Evolutionary conservation across 2,329 filamentous ascomycete species (phyloP), one percentile per base, ranked within the genome.

Genomic region (Botrytis hyacinthi): DNA sequence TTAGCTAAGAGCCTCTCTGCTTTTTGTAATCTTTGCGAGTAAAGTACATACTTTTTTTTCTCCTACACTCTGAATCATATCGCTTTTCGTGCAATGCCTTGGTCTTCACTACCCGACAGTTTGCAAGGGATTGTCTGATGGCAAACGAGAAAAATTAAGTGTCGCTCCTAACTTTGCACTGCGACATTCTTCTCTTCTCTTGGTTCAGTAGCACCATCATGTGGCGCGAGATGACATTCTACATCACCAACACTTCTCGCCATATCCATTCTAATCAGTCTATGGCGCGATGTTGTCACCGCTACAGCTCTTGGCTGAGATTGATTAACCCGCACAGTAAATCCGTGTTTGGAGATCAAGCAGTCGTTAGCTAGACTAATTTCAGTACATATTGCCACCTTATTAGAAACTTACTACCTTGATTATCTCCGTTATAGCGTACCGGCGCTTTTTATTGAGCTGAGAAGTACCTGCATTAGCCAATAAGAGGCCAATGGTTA

Each of bases 401-500:
- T n/a, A n/a, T 7, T n/a, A n/a, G 48, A 16, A 54, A 16, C 6
- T 26, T 54, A 1, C 5, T 54, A 54, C 2, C 26, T 54, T n/a
- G 5, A n/a, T 16, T 14, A 0, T n/a, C 1, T 14, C 12, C 48
- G 1, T 54, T n/a, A 26, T 16, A 7, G 14, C 6, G 26, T 16
- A 54, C 3, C 48, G 16, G 2, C 26, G 12, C 48, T 54, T n/a
- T 26, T n/a, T 54, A 0, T 3, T 7, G 16, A n/a, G 26, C 48
- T 3, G 26, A n/a, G 26, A 54, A 54, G 26, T 10, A 3, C 12
- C 12, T 54, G 26, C 0, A 1, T 54, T n/a, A 16, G 46, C 46
- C 7, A 48, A 10, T 20, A 26, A 48, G 46, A 26, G 26, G 26
- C 12, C 48, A 54, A 16, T n/a, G 26, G 48, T 4, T 16, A 5